A percentile compares a stretch with the other conserved stretches of the same genome.
Evolutionary conservation across 306 rosid genomes (phyloP).

Genomic region (Vachellia collinsii): DNA sequence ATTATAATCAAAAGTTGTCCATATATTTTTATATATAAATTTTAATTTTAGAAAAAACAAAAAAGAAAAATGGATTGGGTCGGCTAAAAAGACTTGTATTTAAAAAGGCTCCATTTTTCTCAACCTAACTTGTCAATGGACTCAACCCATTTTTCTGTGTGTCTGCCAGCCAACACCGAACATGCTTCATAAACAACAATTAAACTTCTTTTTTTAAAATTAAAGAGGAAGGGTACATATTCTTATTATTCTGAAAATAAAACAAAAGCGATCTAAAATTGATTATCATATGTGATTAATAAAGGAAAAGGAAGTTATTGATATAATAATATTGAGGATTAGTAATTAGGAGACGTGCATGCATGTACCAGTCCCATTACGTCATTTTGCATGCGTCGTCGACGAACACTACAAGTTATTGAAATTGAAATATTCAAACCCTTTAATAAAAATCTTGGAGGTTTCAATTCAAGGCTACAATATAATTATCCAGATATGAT

Average conservation of each 20-base stretch:
- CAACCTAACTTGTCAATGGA: no score
- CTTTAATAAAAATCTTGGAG: not conserved
- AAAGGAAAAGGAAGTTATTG: not conserved
- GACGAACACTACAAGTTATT: no score
- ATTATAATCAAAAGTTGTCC: no score
- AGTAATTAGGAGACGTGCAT: not conserved
- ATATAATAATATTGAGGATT: not conserved
- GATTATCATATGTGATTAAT: not conserved
- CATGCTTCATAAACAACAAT: not conserved
- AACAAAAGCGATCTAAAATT: not conserved
- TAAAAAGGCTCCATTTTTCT: no score
- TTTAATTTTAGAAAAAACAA: no score
- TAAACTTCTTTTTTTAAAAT: not conserved
- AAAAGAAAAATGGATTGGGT: no score
- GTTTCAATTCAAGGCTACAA: no score
- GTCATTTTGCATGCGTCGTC: conserved; percentile 4
- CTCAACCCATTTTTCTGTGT: no score
- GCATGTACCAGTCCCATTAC: not conserved
- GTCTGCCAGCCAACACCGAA: not conserved
- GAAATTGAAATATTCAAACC: not conserved
- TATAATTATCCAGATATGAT: no score
- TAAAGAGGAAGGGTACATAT: not conserved
- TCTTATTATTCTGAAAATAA: not conserved
- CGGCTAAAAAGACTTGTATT: no score
- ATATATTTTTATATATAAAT: no score